Base-by-base conservation (phyloP, 2,329 filamentous ascomycete genomes). In the Ophioceras dolichostomum region DNA sequence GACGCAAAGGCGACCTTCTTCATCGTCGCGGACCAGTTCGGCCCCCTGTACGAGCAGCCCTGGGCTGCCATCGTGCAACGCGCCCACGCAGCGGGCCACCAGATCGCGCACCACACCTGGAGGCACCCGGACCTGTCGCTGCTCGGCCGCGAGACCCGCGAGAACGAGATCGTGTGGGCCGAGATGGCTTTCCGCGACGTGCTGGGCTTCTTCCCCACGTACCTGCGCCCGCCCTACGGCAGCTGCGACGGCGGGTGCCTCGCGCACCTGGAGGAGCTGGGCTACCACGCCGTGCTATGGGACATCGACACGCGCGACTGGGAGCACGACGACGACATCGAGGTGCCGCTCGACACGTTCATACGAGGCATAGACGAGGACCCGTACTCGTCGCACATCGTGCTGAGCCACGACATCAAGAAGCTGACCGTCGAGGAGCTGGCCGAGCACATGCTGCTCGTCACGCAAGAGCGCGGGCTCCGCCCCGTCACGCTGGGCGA, bases 401-500 rank as follows among this genome's bases (percentile, higher is more conserved):
- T 37, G 5, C 45, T 59, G 40, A 57, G 53, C 16, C 63, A 67
- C 48, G 64, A 67, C 40, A 65, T 65, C 27, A 59, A 67, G 44
- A 43, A 57, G 37, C 57, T 62, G 49, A 67, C 64, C 8, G 64
- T 59, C 4, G 48, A 58, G 38, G 57, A 56, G 41, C 51, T 67
- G 28, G 62, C 63, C 4, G 53, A 55, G 21, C 64, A 50, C 47
- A 62, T 67, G 54, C 60, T 67, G 22, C 50, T 59, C 12, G 57
- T 49, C 40, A 47, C 58, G 8, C 54, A 52, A 30, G 40, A 44
- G 16, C 55, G 60, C 26, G 58, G 58, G 16, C 66, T 61, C 55
- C 57, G 56, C 45, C 52, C 59, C 6, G 64, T 67, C 12, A 65
- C 62, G 5, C 54, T 67, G n/a, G 65, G 65, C 30, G 62, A 66